Evolutionary conservation across 225 moss, liverwort and hornwort genomes (phyloP).

Genomic region (Lunularia cruciata): DNA sequence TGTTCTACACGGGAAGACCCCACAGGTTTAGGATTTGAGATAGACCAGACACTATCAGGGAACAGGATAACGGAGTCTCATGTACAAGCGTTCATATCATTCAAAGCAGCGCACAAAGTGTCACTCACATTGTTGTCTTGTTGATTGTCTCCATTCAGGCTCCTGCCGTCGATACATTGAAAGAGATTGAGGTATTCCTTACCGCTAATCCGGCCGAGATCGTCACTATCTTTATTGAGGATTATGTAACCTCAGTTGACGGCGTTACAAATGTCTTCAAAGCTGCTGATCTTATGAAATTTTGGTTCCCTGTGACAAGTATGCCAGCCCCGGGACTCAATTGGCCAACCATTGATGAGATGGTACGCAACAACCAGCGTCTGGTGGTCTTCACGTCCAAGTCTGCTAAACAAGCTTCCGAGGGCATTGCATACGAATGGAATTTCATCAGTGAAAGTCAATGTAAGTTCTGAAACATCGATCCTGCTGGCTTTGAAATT

Average conservation of each 20-base stretch:
- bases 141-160: slow-evolving; percentile 44
- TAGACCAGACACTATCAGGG: too few species aligned
- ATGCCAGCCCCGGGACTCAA: slow-evolving; percentile 57
- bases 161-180: slow-evolving; percentile 64
- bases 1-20: too few species aligned
- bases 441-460: slow-evolving; percentile 44
- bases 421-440: slow-evolving; percentile 54
- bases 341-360: slow-evolving; percentile 74
- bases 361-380: slow-evolving; percentile 57
- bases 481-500: too few species aligned
- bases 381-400: slow-evolving; percentile 49
- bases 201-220: slow-evolving; percentile 66
- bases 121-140: not conserved
- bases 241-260: slow-evolving; percentile 58
- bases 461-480: too few species aligned
- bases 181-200: slow-evolving; percentile 64
- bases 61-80: too few species aligned
- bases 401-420: slow-evolving; percentile 35
- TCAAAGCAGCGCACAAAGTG: not conserved
- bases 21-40: too few species aligned
- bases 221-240: slow-evolving; percentile 83
- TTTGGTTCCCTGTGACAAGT: slow-evolving; percentile 60
- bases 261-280: slow-evolving; percentile 61
- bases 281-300: slow-evolving; percentile 54
- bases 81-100: too few species aligned